Base-by-base conservation (phyloP, 495 filamentous ascomycete species). In the Eremomyces bilateralis region DNA sequence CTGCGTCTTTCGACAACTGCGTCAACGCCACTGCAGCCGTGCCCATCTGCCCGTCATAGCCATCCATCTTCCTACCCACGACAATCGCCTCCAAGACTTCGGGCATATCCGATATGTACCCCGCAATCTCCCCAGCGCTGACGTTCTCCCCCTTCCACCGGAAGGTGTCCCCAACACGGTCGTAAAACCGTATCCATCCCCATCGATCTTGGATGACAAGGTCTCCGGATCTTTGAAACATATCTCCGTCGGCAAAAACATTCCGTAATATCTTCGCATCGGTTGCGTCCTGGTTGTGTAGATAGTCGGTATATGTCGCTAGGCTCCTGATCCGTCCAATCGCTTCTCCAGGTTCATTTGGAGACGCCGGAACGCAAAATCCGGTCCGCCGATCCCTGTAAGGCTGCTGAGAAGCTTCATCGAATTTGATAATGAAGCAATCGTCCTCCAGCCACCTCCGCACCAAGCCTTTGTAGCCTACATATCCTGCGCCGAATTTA, bases 11-110 rank as follows among this genome's bases (percentile, higher is more conserved):
- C 30, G 6, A 8, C 30, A 17, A 8, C 6, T 17, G 12, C 6
- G 13, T 43, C 19, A 67, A 42, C 5, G 60, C 50, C 1, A 67
- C 36, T 1, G 73, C 73, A 3, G 70, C 82, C 45, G 83, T 92
- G 2, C 84, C 84, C 0, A 80, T 81, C 4, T 80, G 63, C 5
- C 84, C 84, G 41, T 94, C 84, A 44, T 90, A 80, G 24, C 75
- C 58, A 2, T 83, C 83, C 3, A 94, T 51, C 17, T 67, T 48
- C 0, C 92, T 78, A 16, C 84, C 84, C 41, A 91, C 92, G 1
- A 94, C 83, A 41, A 84, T 90, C 16, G 78, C 73, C 52, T 92
- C 83, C 18, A 64, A 47, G 11, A 92, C 60, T 0, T 59, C 60
- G 0, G 74, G 59, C 41, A 84, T 76, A 1, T 54, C 46, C 2